Conservation (phyloP, 345 rosid species). For the Eucalyptus curtisii region DNA sequence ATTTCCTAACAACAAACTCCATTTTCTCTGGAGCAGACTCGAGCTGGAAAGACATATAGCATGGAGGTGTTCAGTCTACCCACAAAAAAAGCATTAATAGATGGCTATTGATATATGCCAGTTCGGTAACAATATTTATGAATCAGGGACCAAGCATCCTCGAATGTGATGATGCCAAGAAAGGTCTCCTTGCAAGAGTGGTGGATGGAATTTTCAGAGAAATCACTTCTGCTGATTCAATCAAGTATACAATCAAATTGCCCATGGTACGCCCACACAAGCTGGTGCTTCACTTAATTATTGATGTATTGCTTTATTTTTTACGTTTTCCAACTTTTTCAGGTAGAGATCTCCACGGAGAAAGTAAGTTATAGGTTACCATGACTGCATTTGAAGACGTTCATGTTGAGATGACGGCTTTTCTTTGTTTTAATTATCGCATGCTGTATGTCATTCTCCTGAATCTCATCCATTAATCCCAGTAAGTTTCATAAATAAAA, state of each 20-base stretch:
- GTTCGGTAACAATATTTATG: background rate
- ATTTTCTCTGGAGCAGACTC: slow-evolving; percentile 45
- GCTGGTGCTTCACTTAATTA: background rate
- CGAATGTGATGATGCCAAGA: slow-evolving; percentile 35
- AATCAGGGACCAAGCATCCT: slow-evolving; percentile 55
- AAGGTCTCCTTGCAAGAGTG: slow-evolving; percentile 66
- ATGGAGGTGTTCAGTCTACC: slow-evolving; percentile 48
- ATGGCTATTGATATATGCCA: background rate
- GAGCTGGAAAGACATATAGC: slow-evolving; percentile 86
- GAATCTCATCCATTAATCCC: background rate
- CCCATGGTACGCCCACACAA: slow-evolving; percentile 43
- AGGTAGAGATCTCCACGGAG: slow-evolving; percentile 96
- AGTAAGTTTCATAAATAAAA: background rate
- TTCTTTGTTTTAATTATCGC: background rate
- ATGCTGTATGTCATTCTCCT: too few species aligned
- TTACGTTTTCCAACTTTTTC: background rate
- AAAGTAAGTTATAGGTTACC: slow-evolving; percentile 52
- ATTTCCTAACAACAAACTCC: background rate
- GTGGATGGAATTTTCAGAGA: slow-evolving; percentile 55
- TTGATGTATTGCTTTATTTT: background rate
- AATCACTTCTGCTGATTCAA: slow-evolving; percentile 27
- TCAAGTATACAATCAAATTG: slow-evolving; percentile 41
- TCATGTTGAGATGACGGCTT: background rate
- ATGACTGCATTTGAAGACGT: background rate
- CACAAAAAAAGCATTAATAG: background rate